Base-by-base conservation (phyloP, 768 basidiomycete genomes). In the Termitomyces sp. region DNA sequence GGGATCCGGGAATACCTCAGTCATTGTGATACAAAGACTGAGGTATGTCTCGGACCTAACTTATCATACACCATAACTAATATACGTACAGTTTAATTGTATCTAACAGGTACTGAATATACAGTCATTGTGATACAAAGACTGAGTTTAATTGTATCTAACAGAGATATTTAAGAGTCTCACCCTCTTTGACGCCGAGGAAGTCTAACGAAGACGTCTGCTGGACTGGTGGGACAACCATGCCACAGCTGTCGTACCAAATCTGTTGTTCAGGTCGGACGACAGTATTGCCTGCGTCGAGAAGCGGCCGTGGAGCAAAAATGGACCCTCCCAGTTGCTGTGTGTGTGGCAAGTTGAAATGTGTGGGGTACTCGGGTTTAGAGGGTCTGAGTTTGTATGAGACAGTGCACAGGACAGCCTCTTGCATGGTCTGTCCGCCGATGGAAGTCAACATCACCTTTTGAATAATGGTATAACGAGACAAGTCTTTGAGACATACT, bases 391-490 rank as follows among this genome's bases (percentile, higher is more conserved):
- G 57, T 13, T 43, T 59, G 60, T 66, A 64, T 22, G 61, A 47
- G 51, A 66, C 50, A n/a, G 58, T 55, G 38, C 60, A 59, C 28
- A 62, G 43, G 35, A 64, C 58, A 8, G 57, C 55, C 26, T 61
- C 63, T 30, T 57, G 53, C 48, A 58, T 52, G 42, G 55, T 59
- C 54, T 61, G 57, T 22, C 51, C 56, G 9, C 53, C 49, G 22
- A 59, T 57, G 26, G 57, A 58, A 1, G 58, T 28, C 22, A 58
- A 48, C 57, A 62, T 64, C 5, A 63, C 54, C n/a, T 69, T 68
- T 38, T 69, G 68, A 7, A 65, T 58, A 6, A 70, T 61, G 1
- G 64, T 62, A 53, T 65, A 70, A 24, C 60, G 58, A 18, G 64
- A 67, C 22, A 66, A 38, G 36, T 65, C 69, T 68, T 12, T 24